A percentile compares a stretch with the other conserved stretches of the same genome.
These are phyloP conservation scores for Nakaseomyces sp. DNA, from an alignment of 1,139 yeast species.

Conservation along the genomic window DNA sequence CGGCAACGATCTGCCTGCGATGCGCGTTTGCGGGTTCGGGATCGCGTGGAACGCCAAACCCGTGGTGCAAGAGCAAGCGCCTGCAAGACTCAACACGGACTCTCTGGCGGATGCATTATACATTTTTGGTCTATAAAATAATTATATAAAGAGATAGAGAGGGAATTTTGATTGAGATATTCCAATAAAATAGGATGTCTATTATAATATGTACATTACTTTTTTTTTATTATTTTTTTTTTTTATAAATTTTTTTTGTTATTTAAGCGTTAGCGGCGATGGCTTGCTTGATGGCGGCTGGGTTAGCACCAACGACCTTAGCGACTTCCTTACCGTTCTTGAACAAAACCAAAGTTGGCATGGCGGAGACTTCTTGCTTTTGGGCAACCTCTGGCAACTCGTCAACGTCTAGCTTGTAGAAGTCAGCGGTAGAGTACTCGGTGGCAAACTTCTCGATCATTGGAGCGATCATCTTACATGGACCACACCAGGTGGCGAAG, in stretches of 20 bases:
- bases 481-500: slow-evolving; percentile 96
- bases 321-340: slow-evolving; percentile 65
- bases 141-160: no score
- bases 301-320: slow-evolving; percentile 82
- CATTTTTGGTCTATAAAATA: slow-evolving; percentile 70
- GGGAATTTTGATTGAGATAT: slow-evolving; percentile 34
- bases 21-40: slow-evolving; percentile 88
- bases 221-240: neutral
- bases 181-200: no score
- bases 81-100: slow-evolving; percentile 65
- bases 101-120: slow-evolving; percentile 67
- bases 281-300: slow-evolving; percentile 67
- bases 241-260: slow-evolving; percentile 7
- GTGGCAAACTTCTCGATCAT: slow-evolving; percentile 66
- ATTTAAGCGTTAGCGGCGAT: slow-evolving; percentile 47
- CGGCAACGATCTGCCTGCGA: slow-evolving; percentile 90
- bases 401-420: slow-evolving; percentile 83
- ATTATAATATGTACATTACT: no score
- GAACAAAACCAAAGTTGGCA: slow-evolving; percentile 83
- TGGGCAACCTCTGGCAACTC: slow-evolving; percentile 65
- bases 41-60: slow-evolving; percentile 98
- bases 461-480: slow-evolving; percentile 94
- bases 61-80: slow-evolving; percentile 73
- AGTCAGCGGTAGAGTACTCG: slow-evolving; percentile 50
- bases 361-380: slow-evolving; percentile 65